Evolutionary conservation across 2,329 filamentous ascomycete genomes (phyloP).

Genomic region (Sclerotinia nivalis): DNA sequence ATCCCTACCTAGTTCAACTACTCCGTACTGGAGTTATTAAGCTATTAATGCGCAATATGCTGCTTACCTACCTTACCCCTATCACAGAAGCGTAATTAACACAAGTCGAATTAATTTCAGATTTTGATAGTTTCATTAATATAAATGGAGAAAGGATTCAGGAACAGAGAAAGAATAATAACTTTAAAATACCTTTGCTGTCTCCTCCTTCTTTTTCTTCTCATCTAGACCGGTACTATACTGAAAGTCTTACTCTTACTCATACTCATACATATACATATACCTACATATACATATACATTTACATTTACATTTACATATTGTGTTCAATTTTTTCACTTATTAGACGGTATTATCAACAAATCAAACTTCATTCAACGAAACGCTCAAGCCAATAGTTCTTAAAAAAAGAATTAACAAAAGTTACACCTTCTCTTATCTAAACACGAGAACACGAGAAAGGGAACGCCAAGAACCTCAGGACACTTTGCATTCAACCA

Average conservation of each 20-base stretch:
- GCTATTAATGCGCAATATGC: not conserved
- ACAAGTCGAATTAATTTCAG: slow-evolving; percentile 3
- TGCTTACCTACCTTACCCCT: not conserved
- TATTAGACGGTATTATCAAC: not conserved
- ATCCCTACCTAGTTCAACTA: not conserved
- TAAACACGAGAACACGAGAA: slow-evolving; percentile 1
- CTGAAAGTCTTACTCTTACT: not conserved
- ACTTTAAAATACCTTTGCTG: not conserved
- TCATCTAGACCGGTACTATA: not conserved
- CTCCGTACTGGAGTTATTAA: not conserved
- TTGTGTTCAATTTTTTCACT: not conserved
- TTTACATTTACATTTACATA: too few relatives aligned
- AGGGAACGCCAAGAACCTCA: slow-evolving; percentile 20
- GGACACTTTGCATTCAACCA: slow-evolving; percentile 19
- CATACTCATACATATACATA: not conserved
- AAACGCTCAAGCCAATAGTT: slow-evolving; percentile 7
- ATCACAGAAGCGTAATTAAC: slow-evolving; percentile 4
- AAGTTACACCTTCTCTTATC: slow-evolving; percentile 12
- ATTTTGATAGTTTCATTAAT: not conserved
- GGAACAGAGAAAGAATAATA: not conserved
- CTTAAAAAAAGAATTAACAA: not conserved
- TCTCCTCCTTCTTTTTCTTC: not conserved
- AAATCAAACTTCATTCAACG: slow-evolving; percentile 1
- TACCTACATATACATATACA: not conserved
- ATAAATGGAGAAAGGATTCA: slow-evolving; percentile 1